Base-by-base conservation (phyloP, 495 filamentous ascomycete species). In the Astrothelium subdiscretum region DNA sequence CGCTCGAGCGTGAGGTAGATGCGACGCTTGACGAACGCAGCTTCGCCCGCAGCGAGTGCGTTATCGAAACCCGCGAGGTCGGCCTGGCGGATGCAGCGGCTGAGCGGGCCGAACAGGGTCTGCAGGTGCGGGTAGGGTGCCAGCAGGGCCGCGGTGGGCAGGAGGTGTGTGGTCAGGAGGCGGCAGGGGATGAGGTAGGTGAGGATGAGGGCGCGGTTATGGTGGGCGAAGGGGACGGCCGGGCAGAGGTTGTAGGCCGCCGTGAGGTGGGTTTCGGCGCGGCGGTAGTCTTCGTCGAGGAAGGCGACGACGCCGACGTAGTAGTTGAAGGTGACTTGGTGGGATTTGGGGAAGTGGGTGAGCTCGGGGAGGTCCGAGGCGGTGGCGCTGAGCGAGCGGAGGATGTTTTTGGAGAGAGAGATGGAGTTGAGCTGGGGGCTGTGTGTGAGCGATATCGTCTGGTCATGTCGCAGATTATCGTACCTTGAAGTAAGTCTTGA, bases 401-500 rank as follows among this genome's bases (percentile, higher is more conserved):
- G 76, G 58, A 97, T 83, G 68, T 95, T 97, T 72, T 96, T 96
- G 13, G 86, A 92, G 24, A 98, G 80, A n/a, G 80, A 81, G 54
- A 95, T 86, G 43, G 87, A 86, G 73, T 94, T 95, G 59, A 98
- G 78, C 79, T 86, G 66, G 13, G 63, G 65, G 51, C 29, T 31
- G 22, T n/a, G 57, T 26, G 24, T 54, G 15, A 54, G 48, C 2
- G 22, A 24, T 54, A 5, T 12, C 4, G 38, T 58, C 24, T 62
- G 40, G 26, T 15, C 1, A 48, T 10, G 42, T 5, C 43, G 43
- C 43, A 48, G 43, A 48, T 5, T 44, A 20, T 31, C 67, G 51
- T 73, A 80, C 82, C 77, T 89, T 95, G 82, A 97, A 98, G 71
- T 97, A 96, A 5, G 91, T 97, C 74, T 97, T 97, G 82, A 98